Evolutionary conservation across 306 rosid species (phyloP), one percentile per base, ranked within the genome.

Genomic region (Inga leiocalycina): DNA sequence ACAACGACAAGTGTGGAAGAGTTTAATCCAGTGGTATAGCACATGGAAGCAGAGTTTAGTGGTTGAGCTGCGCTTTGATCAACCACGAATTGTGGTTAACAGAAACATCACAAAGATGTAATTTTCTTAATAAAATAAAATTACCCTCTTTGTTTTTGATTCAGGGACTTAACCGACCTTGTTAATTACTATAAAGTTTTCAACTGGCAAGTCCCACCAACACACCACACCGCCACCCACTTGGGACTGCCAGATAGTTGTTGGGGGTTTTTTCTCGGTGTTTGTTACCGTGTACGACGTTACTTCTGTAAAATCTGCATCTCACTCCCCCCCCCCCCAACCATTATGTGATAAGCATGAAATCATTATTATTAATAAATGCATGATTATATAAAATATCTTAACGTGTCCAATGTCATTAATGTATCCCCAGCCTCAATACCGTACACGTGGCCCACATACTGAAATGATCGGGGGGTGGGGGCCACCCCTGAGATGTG

Each of bases 401-500:
- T 86, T 74, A 84, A 71, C 80, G 34, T 75, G 78, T 69, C 75
- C 30, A 79, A 45, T 39, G 81, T 75, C 76, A 84, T 85, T 79
- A 74, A 85, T 86, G 81, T 43, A 82, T 77, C 80, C 78, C 80
- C 78, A 86, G 39, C 84, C 44, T 87, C 79, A 79, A 27, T 71
- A 75, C 85, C 86, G 84, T 87, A 85, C 89, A 84, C 87, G 85
- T 84, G 92, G 85, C 91, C 93, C 89, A 88, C 86, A 85, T 11
- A 75, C 82, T 81, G 65, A 76, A 74, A 85, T 87, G 82, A 85
- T 85, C 82, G 75, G 83, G 52, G 71, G 83, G 86, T 79, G 86
- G 88, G 79, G 88, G 75, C 62, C 74, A 68, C 45, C 10, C 35
- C 56, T 37, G 44, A 67, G 77, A 84, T 84, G 87, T 86, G 83